These are phyloP conservation scores for Arabis alpina DNA, from an alignment of 345 rosid genomes.

Conservation along the genomic window DNA sequence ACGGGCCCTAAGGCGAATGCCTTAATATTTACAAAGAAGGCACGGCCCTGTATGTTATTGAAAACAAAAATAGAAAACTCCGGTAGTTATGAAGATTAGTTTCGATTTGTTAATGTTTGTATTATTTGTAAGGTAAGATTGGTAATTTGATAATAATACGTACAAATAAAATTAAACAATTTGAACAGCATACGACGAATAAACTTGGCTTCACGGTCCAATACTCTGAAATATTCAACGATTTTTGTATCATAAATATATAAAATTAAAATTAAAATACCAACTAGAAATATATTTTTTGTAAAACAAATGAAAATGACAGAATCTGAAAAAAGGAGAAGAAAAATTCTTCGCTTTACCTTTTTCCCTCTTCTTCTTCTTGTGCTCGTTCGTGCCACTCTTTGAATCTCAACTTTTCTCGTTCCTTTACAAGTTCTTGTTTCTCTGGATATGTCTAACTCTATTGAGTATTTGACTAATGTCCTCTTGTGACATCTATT, in stretches of 20 bases:
- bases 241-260: neutral
- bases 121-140: too few relatives aligned
- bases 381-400: conserved; percentile 25
- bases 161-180: neutral
- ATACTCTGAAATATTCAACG: conserved; percentile 34
- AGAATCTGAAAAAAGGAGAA: conserved; percentile 33
- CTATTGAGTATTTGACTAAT: neutral
- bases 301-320: conserved; percentile 30
- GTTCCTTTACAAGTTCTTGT: neutral
- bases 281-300: neutral
- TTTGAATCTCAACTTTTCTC: conserved; percentile 23
- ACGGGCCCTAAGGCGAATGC: too few relatives aligned
- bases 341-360: conserved; percentile 28
- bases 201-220: conserved; percentile 15
- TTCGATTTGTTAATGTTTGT: too few relatives aligned
- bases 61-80: too few relatives aligned
- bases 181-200: too few relatives aligned
- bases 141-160: too few relatives aligned
- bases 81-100: too few relatives aligned
- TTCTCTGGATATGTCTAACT: neutral
- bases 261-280: neutral
- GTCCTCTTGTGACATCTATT: conserved; percentile 5
- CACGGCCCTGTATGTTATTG: too few relatives aligned
- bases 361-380: conserved; percentile 25
- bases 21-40: too few relatives aligned